Percentiles rank a stretch among this genome's conserved stretches.
Evolutionary conservation across 1,284 basidiomycete genomes (phyloP).

Genomic region (Cystobasidium slooffiae): DNA sequence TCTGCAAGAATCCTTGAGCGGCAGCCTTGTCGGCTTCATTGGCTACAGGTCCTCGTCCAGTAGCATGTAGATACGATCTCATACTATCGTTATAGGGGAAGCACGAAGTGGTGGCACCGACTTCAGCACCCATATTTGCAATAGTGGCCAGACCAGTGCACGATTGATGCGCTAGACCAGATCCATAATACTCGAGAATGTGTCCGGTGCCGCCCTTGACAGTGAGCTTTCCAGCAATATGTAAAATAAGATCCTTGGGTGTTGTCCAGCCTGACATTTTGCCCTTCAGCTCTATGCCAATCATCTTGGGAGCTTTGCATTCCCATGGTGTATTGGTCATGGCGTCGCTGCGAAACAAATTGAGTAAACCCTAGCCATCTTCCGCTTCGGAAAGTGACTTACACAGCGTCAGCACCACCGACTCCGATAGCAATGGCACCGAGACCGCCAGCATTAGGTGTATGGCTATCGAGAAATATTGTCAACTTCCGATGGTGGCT

Average conservation of each 20-base stretch:
- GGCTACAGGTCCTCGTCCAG: conserved; percentile 85
- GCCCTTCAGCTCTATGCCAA: conserved; percentile 79
- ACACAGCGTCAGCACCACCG: conserved; percentile 95
- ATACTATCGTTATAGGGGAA: conserved; percentile 92
- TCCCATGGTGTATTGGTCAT: conserved; percentile 99
- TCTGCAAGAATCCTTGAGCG: conserved; percentile 67
- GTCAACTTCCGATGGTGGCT: neutral
- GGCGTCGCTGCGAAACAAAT: conserved; percentile 66
- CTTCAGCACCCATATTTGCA: conserved; percentile 89
- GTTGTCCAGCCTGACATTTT: conserved; percentile 89
- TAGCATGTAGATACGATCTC: conserved; percentile 86
- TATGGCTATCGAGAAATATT: conserved; percentile 65
- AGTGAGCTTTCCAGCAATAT: conserved; percentile 91
- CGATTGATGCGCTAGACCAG: conserved; percentile 87
- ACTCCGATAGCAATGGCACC: conserved; percentile 99
- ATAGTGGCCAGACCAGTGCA: conserved; percentile 73
- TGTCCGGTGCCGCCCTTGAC: conserved; percentile 96
- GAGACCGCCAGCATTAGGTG: conserved; percentile 96
- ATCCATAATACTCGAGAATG: conserved; percentile 96
- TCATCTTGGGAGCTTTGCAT: conserved; percentile 70
- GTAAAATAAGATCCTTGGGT: conserved; percentile 94
- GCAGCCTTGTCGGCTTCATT: conserved; percentile 85
- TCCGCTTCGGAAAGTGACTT: neutral
- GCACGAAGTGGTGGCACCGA: conserved; percentile 95
- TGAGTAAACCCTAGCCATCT: neutral